phyloP scores from a whole-genome alignment of 2,329 filamentous ascomycete genomes.

The Sclerotinia sclerotiorum region DNA sequence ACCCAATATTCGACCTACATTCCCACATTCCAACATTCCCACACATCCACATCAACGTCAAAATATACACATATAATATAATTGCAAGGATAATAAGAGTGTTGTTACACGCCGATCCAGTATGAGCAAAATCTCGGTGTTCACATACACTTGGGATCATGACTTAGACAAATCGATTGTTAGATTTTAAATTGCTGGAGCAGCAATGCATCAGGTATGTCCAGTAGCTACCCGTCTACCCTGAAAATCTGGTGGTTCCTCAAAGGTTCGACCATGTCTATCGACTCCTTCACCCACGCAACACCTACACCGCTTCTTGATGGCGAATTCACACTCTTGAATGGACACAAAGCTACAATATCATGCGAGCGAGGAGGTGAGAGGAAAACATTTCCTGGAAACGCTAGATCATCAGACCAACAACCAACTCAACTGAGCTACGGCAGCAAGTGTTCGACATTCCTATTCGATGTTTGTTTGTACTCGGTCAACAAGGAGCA shows the following conservation, averaged over 20 bases:
- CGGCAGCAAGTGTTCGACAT: not conserved
- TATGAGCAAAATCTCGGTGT: not conserved
- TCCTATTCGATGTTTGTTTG: not conserved
- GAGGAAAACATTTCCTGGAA: not conserved
- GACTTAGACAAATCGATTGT: not conserved
- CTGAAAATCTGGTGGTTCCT: not conserved
- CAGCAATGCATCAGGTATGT: not conserved
- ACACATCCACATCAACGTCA: no score
- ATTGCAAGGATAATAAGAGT: not conserved
- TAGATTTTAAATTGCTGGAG: not conserved
- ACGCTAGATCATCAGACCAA: conserved; percentile 1
- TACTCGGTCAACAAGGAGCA: not conserved
- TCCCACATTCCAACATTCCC: not conserved
- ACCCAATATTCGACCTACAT: not conserved
- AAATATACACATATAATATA: no score
- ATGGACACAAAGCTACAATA: not conserved
- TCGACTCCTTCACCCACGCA: not conserved
- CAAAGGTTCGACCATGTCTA: not conserved
- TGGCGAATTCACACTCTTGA: not conserved
- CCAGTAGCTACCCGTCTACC: not conserved
- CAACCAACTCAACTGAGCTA: not conserved
- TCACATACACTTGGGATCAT: not conserved
- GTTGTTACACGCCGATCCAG: not conserved
- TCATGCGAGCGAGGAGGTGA: not conserved
- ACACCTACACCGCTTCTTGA: conserved; percentile 11